Conservation (phyloP, 2,329 filamentous ascomycete genomes). For the Aureobasidium namibiae region DNA sequence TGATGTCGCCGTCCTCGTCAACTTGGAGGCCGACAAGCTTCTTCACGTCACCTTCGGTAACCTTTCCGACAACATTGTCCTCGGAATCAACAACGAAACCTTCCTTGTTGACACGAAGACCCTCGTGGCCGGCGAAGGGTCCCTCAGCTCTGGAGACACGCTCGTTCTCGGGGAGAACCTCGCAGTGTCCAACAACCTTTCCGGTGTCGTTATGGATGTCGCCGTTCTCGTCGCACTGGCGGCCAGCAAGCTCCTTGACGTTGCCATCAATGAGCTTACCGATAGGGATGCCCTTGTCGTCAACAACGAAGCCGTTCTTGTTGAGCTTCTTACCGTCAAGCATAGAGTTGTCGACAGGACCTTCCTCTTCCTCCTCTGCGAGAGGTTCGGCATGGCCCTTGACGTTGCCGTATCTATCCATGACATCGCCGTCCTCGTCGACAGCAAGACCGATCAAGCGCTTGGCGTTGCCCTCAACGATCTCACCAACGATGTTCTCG, state of each 20-base stretch:
- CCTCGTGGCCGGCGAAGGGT: conserved; percentile 42
- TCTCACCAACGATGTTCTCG: conserved; percentile 43
- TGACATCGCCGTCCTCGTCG: conserved; percentile 55
- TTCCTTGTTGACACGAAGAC: conserved; percentile 39
- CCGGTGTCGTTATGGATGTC: conserved; percentile 66
- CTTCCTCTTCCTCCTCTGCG: conserved; percentile 36
- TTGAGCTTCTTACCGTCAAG: conserved; percentile 41
- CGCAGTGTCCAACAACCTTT: conserved; percentile 58
- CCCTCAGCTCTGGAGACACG: conserved; percentile 43
- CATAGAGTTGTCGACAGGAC: conserved; percentile 36
- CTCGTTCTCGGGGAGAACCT: conserved; percentile 61
- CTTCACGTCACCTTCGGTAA: conserved; percentile 53
- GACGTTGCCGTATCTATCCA: conserved; percentile 54
- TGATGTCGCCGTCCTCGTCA: conserved; percentile 55
- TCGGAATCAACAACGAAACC: conserved; percentile 43
- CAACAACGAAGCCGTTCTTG: conserved; percentile 44
- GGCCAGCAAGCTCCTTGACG: conserved; percentile 53
- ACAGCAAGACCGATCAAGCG: conserved; percentile 51
- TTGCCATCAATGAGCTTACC: conserved; percentile 62
- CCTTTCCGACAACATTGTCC: conserved; percentile 43
- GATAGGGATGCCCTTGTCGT: conserved; percentile 41
- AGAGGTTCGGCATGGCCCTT: conserved; percentile 53
- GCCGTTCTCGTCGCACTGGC: conserved; percentile 63
- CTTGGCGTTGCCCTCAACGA: conserved; percentile 52
- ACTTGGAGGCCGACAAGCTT: conserved; percentile 51